phyloP scores from a whole-genome alignment of 768 basidiomycete genomes.

The Rubroboletus pulcherrimus region DNA sequence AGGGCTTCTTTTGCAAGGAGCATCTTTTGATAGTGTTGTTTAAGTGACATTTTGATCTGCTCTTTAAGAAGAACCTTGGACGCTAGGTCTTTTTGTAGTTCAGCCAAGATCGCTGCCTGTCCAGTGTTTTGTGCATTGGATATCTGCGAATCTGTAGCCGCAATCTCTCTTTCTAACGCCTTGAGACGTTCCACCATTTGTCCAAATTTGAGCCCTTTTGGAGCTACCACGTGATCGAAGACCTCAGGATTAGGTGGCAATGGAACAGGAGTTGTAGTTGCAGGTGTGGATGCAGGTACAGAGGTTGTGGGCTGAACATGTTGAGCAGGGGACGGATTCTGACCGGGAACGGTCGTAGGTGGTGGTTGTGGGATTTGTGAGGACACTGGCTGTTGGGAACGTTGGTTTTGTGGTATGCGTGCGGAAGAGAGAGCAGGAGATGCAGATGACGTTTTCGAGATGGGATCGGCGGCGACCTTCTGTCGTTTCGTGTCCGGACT shows the following conservation, averaged over 20 bases:
- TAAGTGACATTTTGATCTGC: constrained; percentile 14
- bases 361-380: constrained; percentile 20
- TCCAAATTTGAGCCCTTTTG: constrained; percentile 13
- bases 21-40: constrained; percentile 15
- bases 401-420: constrained; percentile 19
- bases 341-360: constrained; percentile 2
- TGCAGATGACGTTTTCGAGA: constrained; percentile 16
- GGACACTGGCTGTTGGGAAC: constrained; percentile 16
- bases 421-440: constrained; percentile 24
- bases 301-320: constrained; percentile 4
- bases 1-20: constrained; percentile 7
- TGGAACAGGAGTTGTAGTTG: constrained; percentile 7
- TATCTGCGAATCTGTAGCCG: constrained; percentile 13
- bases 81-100: constrained; percentile 11
- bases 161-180: constrained; percentile 16
- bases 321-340: constrained; percentile 8
- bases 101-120: constrained; percentile 11
- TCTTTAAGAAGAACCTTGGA: constrained; percentile 1
- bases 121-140: constrained; percentile 14
- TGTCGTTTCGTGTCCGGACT: constrained; percentile 47
- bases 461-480: constrained; percentile 19
- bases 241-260: constrained; percentile 5
- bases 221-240: constrained; percentile 14
- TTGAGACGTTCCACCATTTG: constrained; percentile 25
- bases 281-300: constrained; percentile 4